Base-by-base conservation (phyloP, 805 yeast genomes). In the Metschnikowia lochheadii region DNA sequence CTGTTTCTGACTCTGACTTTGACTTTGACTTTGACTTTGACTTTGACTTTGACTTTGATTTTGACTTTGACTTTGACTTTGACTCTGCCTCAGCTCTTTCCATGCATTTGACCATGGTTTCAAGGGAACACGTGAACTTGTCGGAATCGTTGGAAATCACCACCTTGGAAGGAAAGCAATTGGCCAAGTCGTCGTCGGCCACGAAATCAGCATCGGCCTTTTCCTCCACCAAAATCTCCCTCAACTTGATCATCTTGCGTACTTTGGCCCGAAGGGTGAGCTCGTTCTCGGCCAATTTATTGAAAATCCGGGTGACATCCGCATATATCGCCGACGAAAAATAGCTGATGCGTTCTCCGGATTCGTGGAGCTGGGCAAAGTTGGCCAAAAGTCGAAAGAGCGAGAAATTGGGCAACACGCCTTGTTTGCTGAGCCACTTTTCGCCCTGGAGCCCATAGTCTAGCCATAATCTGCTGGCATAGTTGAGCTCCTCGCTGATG, bases 401-500 rank as follows among this genome's bases (percentile, higher is more conserved):
- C 50, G 85, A 80, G 46, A 85, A 78, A 40, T 69, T 70, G 0
- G 89, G 87, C 2, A 81, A 40, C 1, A 80, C 56, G 0, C 70
- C 65, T 52, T 81, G 82, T 17, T 69, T 66, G 3, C 63, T 51
- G 14, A 81, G 57, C 86, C 86, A 83, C 31, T 64, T 58, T 37
- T 77, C 80, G 0, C 81, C 81, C 33, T 76, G 79, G 1, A 70
- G 17, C 0, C 82, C 77, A 47, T 72, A 63, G 3, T 70, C 64
- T 10, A 85, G 58, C 90, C 91, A 85, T 7, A 73, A 64, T 10
- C 62, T 55, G 1, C 85, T 73, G 0, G 87, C 85, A 68, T 84
- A 78, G 49, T 76, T 75, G 2, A 78, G 80, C 34, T 76, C 72
- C 63, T 85, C 87, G 47, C 79, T 75, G 5, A 84, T 63, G 39